Evolutionary conservation across 345 rosid genomes (phyloP).

Genomic region (Populus simonii): DNA sequence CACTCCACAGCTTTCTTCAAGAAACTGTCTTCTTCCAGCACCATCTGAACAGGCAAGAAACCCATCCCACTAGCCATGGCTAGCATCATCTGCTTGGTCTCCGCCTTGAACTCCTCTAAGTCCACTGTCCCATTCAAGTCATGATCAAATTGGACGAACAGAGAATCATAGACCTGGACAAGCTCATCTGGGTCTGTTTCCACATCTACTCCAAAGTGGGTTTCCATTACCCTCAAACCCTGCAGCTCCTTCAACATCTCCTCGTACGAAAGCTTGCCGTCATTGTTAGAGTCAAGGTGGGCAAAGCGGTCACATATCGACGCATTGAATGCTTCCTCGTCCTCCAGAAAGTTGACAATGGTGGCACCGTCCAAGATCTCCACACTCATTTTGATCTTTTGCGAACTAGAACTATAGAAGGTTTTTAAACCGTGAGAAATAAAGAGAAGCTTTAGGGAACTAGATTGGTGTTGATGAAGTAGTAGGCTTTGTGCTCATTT

Average conservation of each 20-base stretch:
- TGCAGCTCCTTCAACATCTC: constrained; percentile 45
- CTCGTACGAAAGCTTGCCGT: constrained; percentile 41
- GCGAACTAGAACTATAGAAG: neutral
- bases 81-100: constrained; percentile 44
- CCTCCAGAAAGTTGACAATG: constrained; percentile 39
- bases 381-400: constrained; percentile 33
- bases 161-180: constrained; percentile 21
- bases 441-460: neutral
- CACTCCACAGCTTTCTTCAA: constrained; percentile 46
- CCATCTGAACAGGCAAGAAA: constrained; percentile 50
- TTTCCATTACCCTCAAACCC: constrained; percentile 40
- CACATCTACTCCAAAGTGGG: constrained; percentile 36
- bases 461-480: neutral
- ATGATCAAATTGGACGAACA: constrained; percentile 38
- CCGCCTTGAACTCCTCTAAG: constrained; percentile 45
- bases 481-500: neutral
- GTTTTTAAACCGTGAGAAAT: neutral
- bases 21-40: constrained; percentile 44
- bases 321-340: constrained; percentile 40
- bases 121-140: constrained; percentile 39
- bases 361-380: constrained; percentile 38
- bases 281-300: constrained; percentile 31
- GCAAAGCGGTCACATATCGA: constrained; percentile 24
- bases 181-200: constrained; percentile 29
- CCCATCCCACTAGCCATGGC: constrained; percentile 51